Conservation (phyloP, 2,329 filamentous ascomycete genomes). For the Trichophyton benhamiae region DNA sequence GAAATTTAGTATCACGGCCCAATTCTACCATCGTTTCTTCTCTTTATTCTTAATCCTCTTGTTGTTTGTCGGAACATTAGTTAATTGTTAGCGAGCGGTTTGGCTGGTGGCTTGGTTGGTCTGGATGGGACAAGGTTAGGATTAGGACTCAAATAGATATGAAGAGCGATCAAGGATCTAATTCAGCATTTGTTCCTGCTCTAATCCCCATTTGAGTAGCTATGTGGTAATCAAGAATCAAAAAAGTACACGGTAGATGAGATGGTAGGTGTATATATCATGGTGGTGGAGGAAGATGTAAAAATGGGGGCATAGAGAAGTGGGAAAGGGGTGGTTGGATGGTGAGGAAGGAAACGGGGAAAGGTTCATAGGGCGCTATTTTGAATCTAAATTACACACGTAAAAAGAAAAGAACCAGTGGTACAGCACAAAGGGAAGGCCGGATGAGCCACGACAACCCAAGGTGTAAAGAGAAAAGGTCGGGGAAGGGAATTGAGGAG, state of each 20-base stretch:
- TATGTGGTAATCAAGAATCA: background rate
- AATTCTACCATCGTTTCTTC: background rate
- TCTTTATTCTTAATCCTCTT: background rate
- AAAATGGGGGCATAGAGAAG: background rate
- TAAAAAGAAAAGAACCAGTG: slow-evolving; percentile 1
- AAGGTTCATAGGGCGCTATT: background rate
- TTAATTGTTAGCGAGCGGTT: background rate
- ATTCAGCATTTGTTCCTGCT: background rate
- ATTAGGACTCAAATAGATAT: background rate
- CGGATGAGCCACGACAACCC: background rate
- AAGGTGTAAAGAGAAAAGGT: background rate
- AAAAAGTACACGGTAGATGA: background rate
- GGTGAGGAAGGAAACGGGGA: background rate
- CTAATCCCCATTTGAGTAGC: background rate
- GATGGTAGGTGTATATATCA: background rate
- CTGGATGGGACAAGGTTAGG: background rate
- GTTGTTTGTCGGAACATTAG: background rate
- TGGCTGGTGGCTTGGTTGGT: background rate
- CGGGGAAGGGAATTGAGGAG: background rate
- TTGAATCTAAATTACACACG: slow-evolving; percentile 4
- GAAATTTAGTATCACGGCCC: background rate
- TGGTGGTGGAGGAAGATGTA: background rate
- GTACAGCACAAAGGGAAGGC: background rate
- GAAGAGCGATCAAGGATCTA: background rate
- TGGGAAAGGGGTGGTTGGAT: background rate